These are phyloP conservation scores for Hippophae gyantsensis DNA, from an alignment of 306 rosid species.

Conservation along the genomic window DNA sequence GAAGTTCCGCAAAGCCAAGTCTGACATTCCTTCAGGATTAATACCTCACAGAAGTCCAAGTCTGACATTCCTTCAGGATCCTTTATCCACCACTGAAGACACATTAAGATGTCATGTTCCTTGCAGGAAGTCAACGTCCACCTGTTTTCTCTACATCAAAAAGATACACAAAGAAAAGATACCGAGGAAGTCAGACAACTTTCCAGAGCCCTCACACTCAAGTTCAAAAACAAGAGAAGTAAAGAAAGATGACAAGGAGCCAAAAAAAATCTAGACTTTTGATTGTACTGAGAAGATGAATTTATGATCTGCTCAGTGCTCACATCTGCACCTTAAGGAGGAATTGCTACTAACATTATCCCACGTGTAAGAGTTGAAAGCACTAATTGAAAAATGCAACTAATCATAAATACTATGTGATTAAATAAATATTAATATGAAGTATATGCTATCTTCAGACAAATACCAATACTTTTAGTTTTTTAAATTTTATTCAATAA, in stretches of 20 bases:
- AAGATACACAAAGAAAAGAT: slow-evolving; percentile 6
- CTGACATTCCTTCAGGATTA: slow-evolving; percentile 38
- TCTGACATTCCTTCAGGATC: slow-evolving; percentile 45
- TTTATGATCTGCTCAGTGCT: no score
- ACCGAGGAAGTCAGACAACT: background rate
- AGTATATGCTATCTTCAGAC: no score
- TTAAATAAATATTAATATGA: no score
- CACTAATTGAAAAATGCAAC: no score
- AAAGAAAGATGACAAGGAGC: background rate
- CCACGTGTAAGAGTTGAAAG: no score
- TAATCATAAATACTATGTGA: no score
- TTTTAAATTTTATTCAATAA: no score
- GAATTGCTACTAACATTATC: no score
- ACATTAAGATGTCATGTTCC: slow-evolving; percentile 31
- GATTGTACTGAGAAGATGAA: no score
- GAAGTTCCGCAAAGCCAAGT: slow-evolving; percentile 2
- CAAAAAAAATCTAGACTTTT: background rate
- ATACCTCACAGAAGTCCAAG: slow-evolving; percentile 51
- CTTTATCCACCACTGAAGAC: slow-evolving; percentile 43
- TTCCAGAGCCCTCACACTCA: background rate
- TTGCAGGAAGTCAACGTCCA: slow-evolving; percentile 14
- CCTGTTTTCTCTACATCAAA: slow-evolving; percentile 25
- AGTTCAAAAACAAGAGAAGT: background rate
- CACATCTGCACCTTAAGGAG: no score
- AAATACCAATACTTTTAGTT: no score